phyloP scores from a whole-genome alignment of 1,284 basidiomycete species.

The Stygiomarasmius scandens region DNA sequence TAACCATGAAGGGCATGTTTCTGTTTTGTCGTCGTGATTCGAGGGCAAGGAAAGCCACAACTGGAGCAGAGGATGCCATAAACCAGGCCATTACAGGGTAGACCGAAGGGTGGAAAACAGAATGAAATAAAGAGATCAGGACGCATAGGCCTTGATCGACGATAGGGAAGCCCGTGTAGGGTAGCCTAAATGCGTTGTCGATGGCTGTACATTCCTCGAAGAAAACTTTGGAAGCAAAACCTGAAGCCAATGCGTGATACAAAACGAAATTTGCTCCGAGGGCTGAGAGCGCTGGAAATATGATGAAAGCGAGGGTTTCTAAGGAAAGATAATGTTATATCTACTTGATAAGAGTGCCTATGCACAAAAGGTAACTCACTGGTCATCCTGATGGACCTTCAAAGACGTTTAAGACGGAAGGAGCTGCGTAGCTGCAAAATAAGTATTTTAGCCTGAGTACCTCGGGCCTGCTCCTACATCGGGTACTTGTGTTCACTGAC shows the following conservation, averaged over 20 bases:
- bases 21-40: slow-evolving; percentile 30
- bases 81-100: slow-evolving; percentile 33
- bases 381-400: background rate
- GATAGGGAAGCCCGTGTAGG: slow-evolving; percentile 32
- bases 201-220: background rate
- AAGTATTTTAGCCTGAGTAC: too few species aligned
- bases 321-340: background rate
- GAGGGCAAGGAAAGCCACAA: slow-evolving; percentile 31
- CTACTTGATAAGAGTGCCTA: too few species aligned
- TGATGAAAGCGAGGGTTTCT: slow-evolving; percentile 1
- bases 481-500: too few species aligned
- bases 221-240: background rate
- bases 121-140: slow-evolving; percentile 36
- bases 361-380: background rate
- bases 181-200: slow-evolving; percentile 28
- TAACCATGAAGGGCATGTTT: slow-evolving; percentile 29
- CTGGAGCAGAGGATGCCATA: slow-evolving; percentile 25
- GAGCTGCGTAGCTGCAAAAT: too few species aligned
- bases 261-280: background rate
- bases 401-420: too few species aligned
- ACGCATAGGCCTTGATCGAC: slow-evolving; percentile 39
- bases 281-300: background rate
- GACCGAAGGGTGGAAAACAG: slow-evolving; percentile 24
- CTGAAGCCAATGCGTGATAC: background rate
- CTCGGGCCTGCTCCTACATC: too few species aligned